Percentiles rank a stretch among this genome's conserved stretches.
These are phyloP conservation scores for Knufia fluminis DNA, from an alignment of 2,329 filamentous ascomycete genomes.

Conservation along the genomic window DNA sequence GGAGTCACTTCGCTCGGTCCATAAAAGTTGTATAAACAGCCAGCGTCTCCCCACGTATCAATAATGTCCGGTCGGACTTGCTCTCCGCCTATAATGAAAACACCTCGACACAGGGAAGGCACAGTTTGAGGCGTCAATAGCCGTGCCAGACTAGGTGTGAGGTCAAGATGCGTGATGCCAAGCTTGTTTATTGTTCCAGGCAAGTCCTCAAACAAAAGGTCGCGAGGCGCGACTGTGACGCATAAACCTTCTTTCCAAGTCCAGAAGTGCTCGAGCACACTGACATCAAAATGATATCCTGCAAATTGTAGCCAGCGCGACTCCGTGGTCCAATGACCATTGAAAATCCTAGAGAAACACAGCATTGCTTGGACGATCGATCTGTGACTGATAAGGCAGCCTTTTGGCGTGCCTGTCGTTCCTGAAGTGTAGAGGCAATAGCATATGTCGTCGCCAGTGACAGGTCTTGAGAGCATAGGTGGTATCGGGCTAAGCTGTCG, in stretches of 20 bases:
- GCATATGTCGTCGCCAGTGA: slow-evolving; percentile 50
- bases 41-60: slow-evolving; percentile 69
- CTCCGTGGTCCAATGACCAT: slow-evolving; percentile 58
- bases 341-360: slow-evolving; percentile 71
- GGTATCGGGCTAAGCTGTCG: slow-evolving; percentile 29
- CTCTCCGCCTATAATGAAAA: slow-evolving; percentile 91
- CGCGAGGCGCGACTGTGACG: slow-evolving; percentile 70
- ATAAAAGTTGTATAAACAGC: slow-evolving; percentile 84
- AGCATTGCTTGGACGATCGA: slow-evolving; percentile 86
- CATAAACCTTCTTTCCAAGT: slow-evolving; percentile 86
- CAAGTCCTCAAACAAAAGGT: slow-evolving; percentile 78
- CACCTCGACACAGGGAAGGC: slow-evolving; percentile 66
- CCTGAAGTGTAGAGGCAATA: slow-evolving; percentile 85
- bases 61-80: slow-evolving; percentile 81
- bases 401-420: slow-evolving; percentile 78
- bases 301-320: slow-evolving; percentile 90
- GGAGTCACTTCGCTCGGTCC: slow-evolving; percentile 91
- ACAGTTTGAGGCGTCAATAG: slow-evolving; percentile 71
- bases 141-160: slow-evolving; percentile 78
- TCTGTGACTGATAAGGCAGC: slow-evolving; percentile 78
- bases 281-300: slow-evolving; percentile 90
- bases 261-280: slow-evolving; percentile 89
- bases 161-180: slow-evolving; percentile 77
- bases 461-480: slow-evolving; percentile 27
- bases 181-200: slow-evolving; percentile 61